Conservation (phyloP, 139 green algal species). For the Dunaliella primolecta region DNA sequence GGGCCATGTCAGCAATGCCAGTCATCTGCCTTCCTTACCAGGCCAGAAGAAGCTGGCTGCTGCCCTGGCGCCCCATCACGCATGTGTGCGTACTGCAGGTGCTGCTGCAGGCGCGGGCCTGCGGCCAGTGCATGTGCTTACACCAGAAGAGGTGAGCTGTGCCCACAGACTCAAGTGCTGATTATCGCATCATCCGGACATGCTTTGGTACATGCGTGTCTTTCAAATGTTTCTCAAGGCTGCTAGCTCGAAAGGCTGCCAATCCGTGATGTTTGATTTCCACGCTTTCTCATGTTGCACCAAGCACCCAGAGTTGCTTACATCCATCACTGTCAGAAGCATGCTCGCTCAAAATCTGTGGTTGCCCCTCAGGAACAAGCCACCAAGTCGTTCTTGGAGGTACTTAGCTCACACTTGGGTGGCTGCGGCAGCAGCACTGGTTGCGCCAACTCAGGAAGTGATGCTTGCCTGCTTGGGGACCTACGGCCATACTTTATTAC, state of each 20-base stretch:
- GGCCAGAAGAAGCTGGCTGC: conserved; percentile 37
- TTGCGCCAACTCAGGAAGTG: not conserved
- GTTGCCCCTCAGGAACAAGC: conserved; percentile 27
- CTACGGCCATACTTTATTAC: conserved; percentile 80
- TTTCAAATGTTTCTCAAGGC: too few relatives aligned
- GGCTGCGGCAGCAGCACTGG: not conserved
- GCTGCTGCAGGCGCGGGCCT: conserved; percentile 12
- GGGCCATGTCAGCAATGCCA: conserved; percentile 45
- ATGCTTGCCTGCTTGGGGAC: conserved; percentile 53
- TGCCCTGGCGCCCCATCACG: conserved; percentile 57
- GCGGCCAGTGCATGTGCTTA: conserved; percentile 43
- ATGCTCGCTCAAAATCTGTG: too few relatives aligned
- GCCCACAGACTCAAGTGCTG: not conserved
- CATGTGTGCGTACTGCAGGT: conserved; percentile 30
- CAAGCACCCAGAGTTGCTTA: too few relatives aligned
- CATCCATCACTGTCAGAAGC: too few relatives aligned
- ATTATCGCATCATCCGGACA: not conserved
- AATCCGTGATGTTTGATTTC: too few relatives aligned
- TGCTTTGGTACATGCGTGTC: too few relatives aligned
- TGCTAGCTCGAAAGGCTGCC: too few relatives aligned
- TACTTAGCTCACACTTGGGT: conserved; percentile 5
- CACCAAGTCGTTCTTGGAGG: conserved; percentile 34
- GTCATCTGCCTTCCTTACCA: conserved; percentile 56
- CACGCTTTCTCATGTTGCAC: too few relatives aligned
- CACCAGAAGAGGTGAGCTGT: conserved; percentile 24